These are phyloP conservation scores for Podospora anserina DNA, from an alignment of 495 filamentous ascomycete genomes.

Conservation along the genomic window DNA sequence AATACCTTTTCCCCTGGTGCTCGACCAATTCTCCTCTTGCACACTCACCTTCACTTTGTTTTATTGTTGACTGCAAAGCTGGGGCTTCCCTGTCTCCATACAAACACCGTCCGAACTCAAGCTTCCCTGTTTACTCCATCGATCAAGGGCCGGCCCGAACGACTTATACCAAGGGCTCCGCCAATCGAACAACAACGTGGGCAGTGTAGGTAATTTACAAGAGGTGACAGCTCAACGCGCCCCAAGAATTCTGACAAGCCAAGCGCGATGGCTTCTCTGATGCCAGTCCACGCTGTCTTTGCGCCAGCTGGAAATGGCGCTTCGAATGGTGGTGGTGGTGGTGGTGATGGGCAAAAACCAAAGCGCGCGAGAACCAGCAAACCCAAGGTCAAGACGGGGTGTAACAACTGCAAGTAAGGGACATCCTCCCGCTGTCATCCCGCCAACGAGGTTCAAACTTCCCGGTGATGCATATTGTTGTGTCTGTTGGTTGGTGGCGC, in stretches of 20 bases:
- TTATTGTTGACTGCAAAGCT: neutral
- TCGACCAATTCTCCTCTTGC: neutral
- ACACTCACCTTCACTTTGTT: neutral
- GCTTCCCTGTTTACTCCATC: neutral
- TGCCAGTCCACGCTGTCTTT: slow-evolving; percentile 8
- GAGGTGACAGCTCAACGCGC: neutral
- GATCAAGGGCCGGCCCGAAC: neutral
- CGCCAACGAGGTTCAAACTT: neutral
- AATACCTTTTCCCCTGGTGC: neutral
- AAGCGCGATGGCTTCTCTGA: slow-evolving; percentile 12
- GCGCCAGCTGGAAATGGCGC: slow-evolving; percentile 3
- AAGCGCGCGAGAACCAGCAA: slow-evolving; percentile 45
- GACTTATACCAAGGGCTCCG: neutral
- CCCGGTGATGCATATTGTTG: neutral
- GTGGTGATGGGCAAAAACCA: slow-evolving; percentile 25
- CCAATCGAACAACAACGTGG: slow-evolving; percentile 5
- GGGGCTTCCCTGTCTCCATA: neutral
- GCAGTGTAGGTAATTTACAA: neutral
- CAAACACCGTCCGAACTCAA: neutral
- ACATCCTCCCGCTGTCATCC: slow-evolving; percentile 11
- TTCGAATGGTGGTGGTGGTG: slow-evolving; percentile 14
- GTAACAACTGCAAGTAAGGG: slow-evolving; percentile 56
- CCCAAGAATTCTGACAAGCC: neutral
- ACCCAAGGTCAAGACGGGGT: slow-evolving; percentile 54
- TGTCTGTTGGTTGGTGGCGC: slow-evolving; percentile 8